phyloP scores from a whole-genome alignment of 768 basidiomycete species.

The Lentinus tigrinus region DNA sequence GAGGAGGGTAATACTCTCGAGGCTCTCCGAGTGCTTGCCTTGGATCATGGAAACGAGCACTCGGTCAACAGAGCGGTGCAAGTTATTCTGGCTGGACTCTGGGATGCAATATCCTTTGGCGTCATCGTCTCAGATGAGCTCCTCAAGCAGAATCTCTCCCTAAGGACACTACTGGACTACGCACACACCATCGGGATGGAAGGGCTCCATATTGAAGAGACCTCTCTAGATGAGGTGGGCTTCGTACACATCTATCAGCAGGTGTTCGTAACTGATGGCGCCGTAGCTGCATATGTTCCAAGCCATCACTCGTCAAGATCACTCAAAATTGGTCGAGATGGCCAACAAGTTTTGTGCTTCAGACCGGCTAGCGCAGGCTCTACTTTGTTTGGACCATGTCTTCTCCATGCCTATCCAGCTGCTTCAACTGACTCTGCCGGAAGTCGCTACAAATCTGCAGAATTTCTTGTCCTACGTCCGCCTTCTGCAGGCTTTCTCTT shows the following conservation, averaged over 20 bases:
- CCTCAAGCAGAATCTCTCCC: neutral
- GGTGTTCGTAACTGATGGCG: too few species aligned
- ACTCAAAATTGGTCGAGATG: slow-evolving; percentile 30
- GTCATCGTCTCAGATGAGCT: slow-evolving; percentile 2
- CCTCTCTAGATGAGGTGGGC: too few species aligned
- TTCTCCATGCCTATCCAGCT: slow-evolving; percentile 32
- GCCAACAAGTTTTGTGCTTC: slow-evolving; percentile 30
- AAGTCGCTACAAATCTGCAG: slow-evolving; percentile 30
- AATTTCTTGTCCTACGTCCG: slow-evolving; percentile 34
- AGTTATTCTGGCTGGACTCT: slow-evolving; percentile 44
- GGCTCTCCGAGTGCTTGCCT: slow-evolving; percentile 47
- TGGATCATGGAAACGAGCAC: slow-evolving; percentile 26
- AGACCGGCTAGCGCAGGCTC: slow-evolving; percentile 32
- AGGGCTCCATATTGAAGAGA: too few species aligned
- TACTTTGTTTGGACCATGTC: slow-evolving; percentile 44
- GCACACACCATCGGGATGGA: too few species aligned
- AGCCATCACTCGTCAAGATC: slow-evolving; percentile 29
- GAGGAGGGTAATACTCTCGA: slow-evolving; percentile 44
- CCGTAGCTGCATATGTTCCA: too few species aligned
- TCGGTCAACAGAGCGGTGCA: slow-evolving; percentile 36
- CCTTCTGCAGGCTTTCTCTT: neutral
- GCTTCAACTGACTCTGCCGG: slow-evolving; percentile 21
- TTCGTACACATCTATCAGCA: too few species aligned
- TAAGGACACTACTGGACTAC: neutral
- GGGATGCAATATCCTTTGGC: slow-evolving; percentile 46